Evolutionary conservation across 371 early-diverging fungal genomes (phyloP), one percentile per base, ranked within the genome.

Genomic region (Mucor ambiguus): DNA sequence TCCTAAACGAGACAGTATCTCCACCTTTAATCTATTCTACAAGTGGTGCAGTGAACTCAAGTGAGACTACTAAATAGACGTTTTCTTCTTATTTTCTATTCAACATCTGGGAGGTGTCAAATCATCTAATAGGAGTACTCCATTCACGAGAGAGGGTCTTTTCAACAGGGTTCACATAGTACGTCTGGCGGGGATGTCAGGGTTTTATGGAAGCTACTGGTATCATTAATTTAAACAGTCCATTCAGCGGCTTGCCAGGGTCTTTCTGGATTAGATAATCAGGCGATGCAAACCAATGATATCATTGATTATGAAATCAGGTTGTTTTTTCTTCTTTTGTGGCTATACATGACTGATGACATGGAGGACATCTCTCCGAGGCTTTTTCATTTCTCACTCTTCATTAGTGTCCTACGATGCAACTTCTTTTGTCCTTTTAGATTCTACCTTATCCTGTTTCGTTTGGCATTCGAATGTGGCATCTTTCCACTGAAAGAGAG

Each of bases 331-430:
- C 1, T 66, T 60, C 55, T 9, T 33, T 33, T 33, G 4, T 66
- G 67, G 60, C 60, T 56, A 54, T 41, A 30, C 30, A 9, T 43
- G 55, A 60, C 60, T 60, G 56, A 66, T 32, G 9, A 46, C 62
- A 58, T 35, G 18, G n/a, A 26, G 16, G 1, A 20, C 29, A 18
- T 46, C 37, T 48, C 1, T 9, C 58, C 58, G 57, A 44, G 35
- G 43, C 1, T 41, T 63, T 64, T 37, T 32, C 33, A 24, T 41
- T 38, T 32, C 30, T 32, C 9, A 9, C 3, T 33, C 9, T 43
- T 33, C 35, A 22, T 18, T 28, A 11, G n/a, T 54, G 4, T 18
- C n/a, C 2, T 29, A 16, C 37, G n/a, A 16, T 6, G 30, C 24
- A 3, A 28, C 11, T 28, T 35, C 16, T 32, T 61, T 0, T 30